A percentile compares a stretch with the other conserved stretches of the same genome.
Evolutionary conservation across 495 filamentous ascomycete species (phyloP).

Genomic region (Penicillium silybi): DNA sequence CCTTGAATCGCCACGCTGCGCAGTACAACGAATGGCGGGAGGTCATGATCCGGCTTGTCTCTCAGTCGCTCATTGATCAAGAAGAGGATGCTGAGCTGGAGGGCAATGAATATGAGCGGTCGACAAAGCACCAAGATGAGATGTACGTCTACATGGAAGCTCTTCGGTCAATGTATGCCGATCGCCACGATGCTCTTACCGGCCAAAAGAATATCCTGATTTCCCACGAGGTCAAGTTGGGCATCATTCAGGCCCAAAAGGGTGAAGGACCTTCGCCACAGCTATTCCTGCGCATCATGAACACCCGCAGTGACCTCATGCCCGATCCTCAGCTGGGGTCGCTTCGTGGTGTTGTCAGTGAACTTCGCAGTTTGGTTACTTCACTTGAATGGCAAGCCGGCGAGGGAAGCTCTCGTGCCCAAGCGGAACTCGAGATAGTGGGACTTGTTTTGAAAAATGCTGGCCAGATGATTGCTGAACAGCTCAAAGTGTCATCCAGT

Average conservation of each 20-base stretch:
- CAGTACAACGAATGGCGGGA: slow-evolving; percentile 71
- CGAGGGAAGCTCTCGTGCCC: slow-evolving; percentile 59
- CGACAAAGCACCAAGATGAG: slow-evolving; percentile 79
- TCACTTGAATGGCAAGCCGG: slow-evolving; percentile 58
- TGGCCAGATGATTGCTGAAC: slow-evolving; percentile 58
- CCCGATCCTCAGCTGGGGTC: slow-evolving; percentile 56
- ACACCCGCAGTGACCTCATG: slow-evolving; percentile 51
- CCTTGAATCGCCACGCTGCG: slow-evolving; percentile 65
- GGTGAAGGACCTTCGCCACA: slow-evolving; percentile 69
- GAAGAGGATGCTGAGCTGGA: slow-evolving; percentile 67
- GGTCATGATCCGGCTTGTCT: slow-evolving; percentile 62
- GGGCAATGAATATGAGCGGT: slow-evolving; percentile 85
- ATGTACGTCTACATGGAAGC: slow-evolving; percentile 80
- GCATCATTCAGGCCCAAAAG: slow-evolving; percentile 53
- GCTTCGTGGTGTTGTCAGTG: slow-evolving; percentile 62
- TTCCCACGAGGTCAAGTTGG: slow-evolving; percentile 64
- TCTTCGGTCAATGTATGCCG: slow-evolving; percentile 68
- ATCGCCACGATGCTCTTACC: slow-evolving; percentile 70
- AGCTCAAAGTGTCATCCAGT: slow-evolving; percentile 56
- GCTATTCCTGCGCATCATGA: slow-evolving; percentile 60
- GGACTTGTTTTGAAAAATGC: slow-evolving; percentile 51
- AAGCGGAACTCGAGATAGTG: slow-evolving; percentile 60
- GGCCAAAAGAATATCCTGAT: slow-evolving; percentile 75
- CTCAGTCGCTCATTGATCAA: slow-evolving; percentile 75
- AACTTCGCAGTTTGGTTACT: slow-evolving; percentile 59